Conservation (phyloP, 73 alveolate species). For the Paramecium biaurelia region DNA sequence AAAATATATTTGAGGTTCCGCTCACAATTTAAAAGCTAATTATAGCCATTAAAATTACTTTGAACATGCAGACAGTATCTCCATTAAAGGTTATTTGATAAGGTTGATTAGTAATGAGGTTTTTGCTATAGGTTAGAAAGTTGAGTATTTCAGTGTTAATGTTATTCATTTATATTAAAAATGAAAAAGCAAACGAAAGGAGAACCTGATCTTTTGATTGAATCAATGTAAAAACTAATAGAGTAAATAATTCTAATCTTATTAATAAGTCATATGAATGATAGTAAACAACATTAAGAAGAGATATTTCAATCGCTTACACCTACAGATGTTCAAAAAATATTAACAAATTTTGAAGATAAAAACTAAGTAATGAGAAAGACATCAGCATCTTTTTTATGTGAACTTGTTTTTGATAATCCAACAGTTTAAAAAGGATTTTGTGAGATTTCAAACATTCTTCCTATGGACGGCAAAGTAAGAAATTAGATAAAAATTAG, state of each 20-base stretch:
- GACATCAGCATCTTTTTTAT: conserved; percentile 56
- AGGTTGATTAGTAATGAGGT: not conserved
- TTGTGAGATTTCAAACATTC: conserved; percentile 53
- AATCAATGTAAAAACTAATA: not conserved
- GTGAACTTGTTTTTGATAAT: conserved; percentile 60
- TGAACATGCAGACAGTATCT: not conserved
- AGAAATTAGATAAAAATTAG: not conserved
- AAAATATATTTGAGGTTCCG: not conserved
- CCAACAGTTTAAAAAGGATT: conserved; percentile 50
- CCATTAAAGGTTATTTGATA: not conserved
- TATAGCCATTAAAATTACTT: not conserved
- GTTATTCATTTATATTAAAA: not conserved
- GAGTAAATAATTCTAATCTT: conserved; percentile 10
- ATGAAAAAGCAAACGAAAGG: not conserved
- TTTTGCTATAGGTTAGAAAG: not conserved
- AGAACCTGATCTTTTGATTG: conserved; percentile 53
- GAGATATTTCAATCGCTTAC: conserved; percentile 62
- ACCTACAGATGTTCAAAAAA: conserved; percentile 48
- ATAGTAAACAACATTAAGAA: conserved; percentile 55
- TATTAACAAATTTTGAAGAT: conserved; percentile 60
- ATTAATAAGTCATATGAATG: conserved; percentile 56
- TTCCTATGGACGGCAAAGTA: conserved; percentile 66
- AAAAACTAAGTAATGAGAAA: conserved; percentile 39
- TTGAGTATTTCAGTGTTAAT: not conserved
- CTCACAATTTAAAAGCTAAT: not conserved